Percentiles rank a stretch among this genome's conserved stretches.
Evolutionary conservation across 176 grass and related monocot genomes (phyloP).

Genomic region (Bonia amplexicaulis): DNA sequence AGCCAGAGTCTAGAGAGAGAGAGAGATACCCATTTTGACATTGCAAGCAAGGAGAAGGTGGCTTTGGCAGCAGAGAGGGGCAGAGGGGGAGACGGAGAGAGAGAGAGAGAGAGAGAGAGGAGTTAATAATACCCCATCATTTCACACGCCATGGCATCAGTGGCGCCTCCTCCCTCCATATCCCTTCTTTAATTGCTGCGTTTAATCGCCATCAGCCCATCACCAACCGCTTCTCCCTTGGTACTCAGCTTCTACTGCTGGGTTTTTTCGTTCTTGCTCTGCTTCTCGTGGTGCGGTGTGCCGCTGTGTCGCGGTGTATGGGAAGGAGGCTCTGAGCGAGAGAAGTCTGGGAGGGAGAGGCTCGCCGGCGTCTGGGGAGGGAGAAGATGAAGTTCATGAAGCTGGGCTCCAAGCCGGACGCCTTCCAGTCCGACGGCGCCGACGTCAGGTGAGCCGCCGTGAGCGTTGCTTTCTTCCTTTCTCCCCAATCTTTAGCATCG

Average conservation of each 20-base stretch:
- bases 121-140: constrained; percentile 65
- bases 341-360: not conserved
- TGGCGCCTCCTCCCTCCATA: constrained; percentile 25
- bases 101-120: not conserved
- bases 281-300: not conserved
- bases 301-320: constrained; percentile 13
- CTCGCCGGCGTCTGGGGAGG: not conserved
- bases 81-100: not conserved
- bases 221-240: constrained; percentile 25
- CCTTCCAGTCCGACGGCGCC: constrained; percentile 75
- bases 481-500: not conserved
- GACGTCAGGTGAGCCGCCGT: constrained; percentile 57
- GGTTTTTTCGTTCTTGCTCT: not conserved
- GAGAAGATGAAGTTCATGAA: constrained; percentile 98
- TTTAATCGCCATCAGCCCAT: constrained; percentile 30
- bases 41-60: constrained; percentile 34
- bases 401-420: constrained; percentile 93
- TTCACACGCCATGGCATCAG: constrained; percentile 63
- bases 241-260: not conserved
- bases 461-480: not conserved
- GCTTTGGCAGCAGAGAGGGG: constrained; percentile 23
- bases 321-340: not conserved
- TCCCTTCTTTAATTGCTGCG: constrained; percentile 37
- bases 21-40: constrained; percentile 21
- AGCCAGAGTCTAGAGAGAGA: not conserved